Evolutionary conservation across 805 yeast genomes (phyloP).

Genomic region (Teunomyces kruisii): DNA sequence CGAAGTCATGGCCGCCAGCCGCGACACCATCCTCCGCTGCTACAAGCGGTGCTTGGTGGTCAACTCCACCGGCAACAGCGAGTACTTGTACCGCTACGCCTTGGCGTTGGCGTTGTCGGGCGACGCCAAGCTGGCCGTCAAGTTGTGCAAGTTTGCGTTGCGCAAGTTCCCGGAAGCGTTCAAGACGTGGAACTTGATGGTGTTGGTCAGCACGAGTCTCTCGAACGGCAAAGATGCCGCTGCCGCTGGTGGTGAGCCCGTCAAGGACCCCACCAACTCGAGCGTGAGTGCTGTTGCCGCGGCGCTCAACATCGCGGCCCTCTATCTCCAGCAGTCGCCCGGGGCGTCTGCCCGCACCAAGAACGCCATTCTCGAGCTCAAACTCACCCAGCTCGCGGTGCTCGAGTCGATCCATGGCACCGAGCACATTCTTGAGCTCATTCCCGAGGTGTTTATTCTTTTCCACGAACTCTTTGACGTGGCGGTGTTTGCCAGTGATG

Average conservation of each 20-base stretch:
- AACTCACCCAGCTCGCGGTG: conserved; percentile 72
- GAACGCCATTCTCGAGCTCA: conserved; percentile 62
- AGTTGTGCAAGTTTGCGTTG: conserved; percentile 48
- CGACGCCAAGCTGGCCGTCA: conserved; percentile 42
- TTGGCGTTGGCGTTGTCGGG: conserved; percentile 46
- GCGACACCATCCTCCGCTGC: conserved; percentile 16
- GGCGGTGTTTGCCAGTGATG: not conserved
- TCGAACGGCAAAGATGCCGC: not conserved
- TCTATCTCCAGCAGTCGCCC: conserved; percentile 18
- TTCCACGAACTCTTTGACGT: conserved; percentile 51
- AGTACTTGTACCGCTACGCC: conserved; percentile 46
- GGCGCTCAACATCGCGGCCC: conserved; percentile 38
- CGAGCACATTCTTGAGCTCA: conserved; percentile 54
- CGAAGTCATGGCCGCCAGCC: conserved; percentile 16
- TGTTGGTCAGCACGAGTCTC: conserved; percentile 59
- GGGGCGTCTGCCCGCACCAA: conserved; percentile 22
- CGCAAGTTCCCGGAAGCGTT: conserved; percentile 54
- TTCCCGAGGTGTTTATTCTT: conserved; percentile 66
- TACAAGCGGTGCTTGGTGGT: conserved; percentile 38
- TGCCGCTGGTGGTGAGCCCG: not conserved
- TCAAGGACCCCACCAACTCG: not conserved
- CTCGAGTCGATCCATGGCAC: conserved; percentile 61
- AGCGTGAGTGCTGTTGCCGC: not conserved
- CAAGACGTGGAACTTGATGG: conserved; percentile 66
- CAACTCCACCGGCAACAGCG: conserved; percentile 33